Evolutionary conservation across 495 filamentous ascomycete species (phyloP), one percentile per base, ranked within the genome.

Genomic region (Penicillium mononematosum): DNA sequence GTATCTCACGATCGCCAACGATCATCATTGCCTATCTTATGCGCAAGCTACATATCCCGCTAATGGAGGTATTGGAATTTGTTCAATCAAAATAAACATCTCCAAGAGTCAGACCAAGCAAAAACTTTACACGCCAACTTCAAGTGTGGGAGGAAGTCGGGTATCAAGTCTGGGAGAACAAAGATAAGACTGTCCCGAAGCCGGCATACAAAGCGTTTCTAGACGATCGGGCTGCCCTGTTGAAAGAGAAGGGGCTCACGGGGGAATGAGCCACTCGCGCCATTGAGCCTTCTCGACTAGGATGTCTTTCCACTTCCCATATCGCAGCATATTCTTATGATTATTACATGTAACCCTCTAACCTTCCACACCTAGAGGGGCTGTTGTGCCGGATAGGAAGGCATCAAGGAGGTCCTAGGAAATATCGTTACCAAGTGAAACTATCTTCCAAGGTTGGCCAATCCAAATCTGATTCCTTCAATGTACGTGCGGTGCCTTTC

Each of bases 1-100:
- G 72, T 4, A 64, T 71, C 34, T 76, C 72, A 52, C 74, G 71
- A 29, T 73, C 74, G 9, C 59, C 72, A 39, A 72, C 69, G 0
- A 61, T 68, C 22, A 60, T 71, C 8, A 64, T 71, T 27, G 56
- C 34, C 34, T 36, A 36, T 36, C 34, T 16, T 36, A 36, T 16
- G 34, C 14, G 34, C 4, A 36, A 36, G 16, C 14, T 36, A 12
- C 34, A 8, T 5, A 36, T 36, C 5, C 34, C 34, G 12, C 12
- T 4, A 36, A 36, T 16, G 4, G 34, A 36, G 4, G 34, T 3
- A 6, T 36, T 16, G 4, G 34, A 36, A 6, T 36, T 36, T 36
- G 34, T 36, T 5, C 14, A 16, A 36, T 14, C 5, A 16, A 16
- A 16, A 12, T 11, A 34, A 34, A 14, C 32, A 14, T 4, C 2